Conservation (phyloP, 768 basidiomycete species). For the Lactarius hengduanensis region DNA sequence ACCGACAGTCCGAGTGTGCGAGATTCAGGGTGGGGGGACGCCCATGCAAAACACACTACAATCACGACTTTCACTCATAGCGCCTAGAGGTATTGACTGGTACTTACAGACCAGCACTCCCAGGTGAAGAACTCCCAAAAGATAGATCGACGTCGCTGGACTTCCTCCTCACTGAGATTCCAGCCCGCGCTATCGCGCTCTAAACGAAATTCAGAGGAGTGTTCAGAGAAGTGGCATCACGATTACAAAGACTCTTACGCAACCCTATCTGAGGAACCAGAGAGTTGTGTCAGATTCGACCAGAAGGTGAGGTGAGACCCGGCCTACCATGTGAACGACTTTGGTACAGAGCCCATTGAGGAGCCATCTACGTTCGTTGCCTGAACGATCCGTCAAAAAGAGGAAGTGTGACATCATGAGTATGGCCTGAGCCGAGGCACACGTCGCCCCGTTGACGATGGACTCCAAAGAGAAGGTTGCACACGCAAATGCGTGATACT, state of each 20-base stretch:
- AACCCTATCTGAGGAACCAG: slow-evolving; percentile 46
- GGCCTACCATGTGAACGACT: slow-evolving; percentile 46
- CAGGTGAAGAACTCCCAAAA: slow-evolving; percentile 56
- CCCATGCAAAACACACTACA: slow-evolving; percentile 49
- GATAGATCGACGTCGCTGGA: slow-evolving; percentile 45
- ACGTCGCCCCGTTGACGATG: slow-evolving; percentile 45
- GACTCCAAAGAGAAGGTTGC: slow-evolving; percentile 50
- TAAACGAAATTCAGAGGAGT: slow-evolving; percentile 29
- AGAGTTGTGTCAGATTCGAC: slow-evolving; percentile 9
- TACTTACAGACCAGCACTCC: slow-evolving; percentile 43
- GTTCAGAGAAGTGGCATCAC: background rate
- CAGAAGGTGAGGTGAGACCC: background rate
- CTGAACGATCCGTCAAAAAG: slow-evolving; percentile 43
- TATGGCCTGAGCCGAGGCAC: slow-evolving; percentile 48
- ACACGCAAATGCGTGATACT: slow-evolving; percentile 48
- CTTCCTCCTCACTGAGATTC: slow-evolving; percentile 46
- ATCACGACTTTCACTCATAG: background rate
- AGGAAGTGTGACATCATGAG: slow-evolving; percentile 45
- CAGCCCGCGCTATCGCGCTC: slow-evolving; percentile 52
- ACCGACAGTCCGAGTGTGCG: slow-evolving; percentile 51
- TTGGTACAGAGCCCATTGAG: slow-evolving; percentile 45
- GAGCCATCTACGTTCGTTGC: slow-evolving; percentile 50
- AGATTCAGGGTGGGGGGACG: slow-evolving; percentile 47
- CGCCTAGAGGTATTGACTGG: background rate
- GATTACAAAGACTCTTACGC: slow-evolving; percentile 39